Evolutionary conservation across 2,329 filamentous ascomycete species (phyloP).

Genomic region (Juglanconis oblonga): DNA sequence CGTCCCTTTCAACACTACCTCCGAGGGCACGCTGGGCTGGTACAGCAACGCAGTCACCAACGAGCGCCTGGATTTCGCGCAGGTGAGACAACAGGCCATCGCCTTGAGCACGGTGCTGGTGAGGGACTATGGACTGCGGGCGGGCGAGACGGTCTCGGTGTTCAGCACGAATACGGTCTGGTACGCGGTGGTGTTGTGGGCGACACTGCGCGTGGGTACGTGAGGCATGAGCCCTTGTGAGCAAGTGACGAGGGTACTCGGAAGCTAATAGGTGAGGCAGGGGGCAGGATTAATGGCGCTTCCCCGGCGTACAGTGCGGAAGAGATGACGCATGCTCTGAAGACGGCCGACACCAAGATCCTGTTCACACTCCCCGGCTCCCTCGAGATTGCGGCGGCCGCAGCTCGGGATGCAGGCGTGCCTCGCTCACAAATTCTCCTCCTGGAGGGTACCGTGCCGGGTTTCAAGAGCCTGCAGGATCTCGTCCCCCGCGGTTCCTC

Average conservation of each 20-base stretch:
- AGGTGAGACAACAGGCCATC: constrained; percentile 1
- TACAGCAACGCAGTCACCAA: constrained; percentile 2
- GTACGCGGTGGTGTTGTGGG: constrained; percentile 5
- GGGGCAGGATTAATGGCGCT: constrained; percentile 55
- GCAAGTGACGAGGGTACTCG: too few relatives aligned
- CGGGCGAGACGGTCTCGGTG: not conserved
- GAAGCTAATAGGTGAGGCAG: constrained; percentile 28
- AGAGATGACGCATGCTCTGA: constrained; percentile 61
- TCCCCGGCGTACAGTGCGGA: constrained; percentile 60
- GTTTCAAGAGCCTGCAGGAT: not conserved
- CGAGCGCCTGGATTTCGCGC: not conserved
- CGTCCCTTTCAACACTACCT: not conserved
- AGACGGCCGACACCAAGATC: constrained; percentile 54
- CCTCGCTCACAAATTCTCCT: not conserved
- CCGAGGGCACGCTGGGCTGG: not conserved
- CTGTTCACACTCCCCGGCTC: constrained; percentile 51
- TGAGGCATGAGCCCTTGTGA: too few relatives aligned
- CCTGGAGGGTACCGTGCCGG: not conserved
- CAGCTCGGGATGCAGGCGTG: constrained; percentile 10
- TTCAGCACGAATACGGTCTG: constrained; percentile 2
- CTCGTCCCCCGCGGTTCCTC: constrained; percentile 53
- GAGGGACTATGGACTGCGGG: not conserved
- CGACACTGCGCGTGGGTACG: not conserved
- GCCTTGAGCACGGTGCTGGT: not conserved
- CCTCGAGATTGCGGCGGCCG: not conserved